Conservation (phyloP, 495 filamentous ascomycete genomes). For the Lasiosphaeria ovina region DNA sequence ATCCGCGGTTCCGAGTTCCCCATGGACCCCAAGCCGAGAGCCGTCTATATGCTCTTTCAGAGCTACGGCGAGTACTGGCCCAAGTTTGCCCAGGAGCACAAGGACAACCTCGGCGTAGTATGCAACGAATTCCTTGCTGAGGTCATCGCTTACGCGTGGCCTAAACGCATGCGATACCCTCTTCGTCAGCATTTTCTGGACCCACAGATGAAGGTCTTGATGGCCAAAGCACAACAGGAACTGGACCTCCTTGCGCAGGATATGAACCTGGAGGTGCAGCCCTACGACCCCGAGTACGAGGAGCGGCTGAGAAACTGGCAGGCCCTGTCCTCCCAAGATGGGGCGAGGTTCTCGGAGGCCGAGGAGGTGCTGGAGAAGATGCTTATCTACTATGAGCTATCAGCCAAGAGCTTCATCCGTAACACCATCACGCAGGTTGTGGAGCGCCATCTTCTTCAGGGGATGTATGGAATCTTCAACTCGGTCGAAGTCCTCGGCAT, state of each 20-base stretch:
- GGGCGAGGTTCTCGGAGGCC: constrained; percentile 32
- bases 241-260: constrained; percentile 37
- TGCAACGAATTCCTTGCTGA: constrained; percentile 45
- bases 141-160: constrained; percentile 43
- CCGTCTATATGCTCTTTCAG: constrained; percentile 44
- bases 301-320: constrained; percentile 37
- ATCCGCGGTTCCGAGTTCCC: constrained; percentile 44
- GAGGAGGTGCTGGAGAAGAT: constrained; percentile 45
- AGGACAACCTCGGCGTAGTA: constrained; percentile 41
- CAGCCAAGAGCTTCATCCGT: constrained; percentile 37
- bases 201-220: constrained; percentile 34
- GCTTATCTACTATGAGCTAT: constrained; percentile 43
- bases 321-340: constrained; percentile 22
- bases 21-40: constrained; percentile 39
- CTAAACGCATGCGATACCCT: constrained; percentile 39
- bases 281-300: constrained; percentile 42
- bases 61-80: constrained; percentile 40
- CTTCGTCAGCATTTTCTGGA: constrained; percentile 38
- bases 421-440: constrained; percentile 42
- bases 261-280: constrained; percentile 40
- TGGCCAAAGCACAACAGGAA: constrained; percentile 39
- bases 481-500: constrained; percentile 34
- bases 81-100: constrained; percentile 41
- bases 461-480: constrained; percentile 41
- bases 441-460: constrained; percentile 38